Percentiles rank a stretch among this genome's conserved stretches.
Conservation (phyloP, 2,329 filamentous ascomycete species). For the Rhinocladiella similis region DNA sequence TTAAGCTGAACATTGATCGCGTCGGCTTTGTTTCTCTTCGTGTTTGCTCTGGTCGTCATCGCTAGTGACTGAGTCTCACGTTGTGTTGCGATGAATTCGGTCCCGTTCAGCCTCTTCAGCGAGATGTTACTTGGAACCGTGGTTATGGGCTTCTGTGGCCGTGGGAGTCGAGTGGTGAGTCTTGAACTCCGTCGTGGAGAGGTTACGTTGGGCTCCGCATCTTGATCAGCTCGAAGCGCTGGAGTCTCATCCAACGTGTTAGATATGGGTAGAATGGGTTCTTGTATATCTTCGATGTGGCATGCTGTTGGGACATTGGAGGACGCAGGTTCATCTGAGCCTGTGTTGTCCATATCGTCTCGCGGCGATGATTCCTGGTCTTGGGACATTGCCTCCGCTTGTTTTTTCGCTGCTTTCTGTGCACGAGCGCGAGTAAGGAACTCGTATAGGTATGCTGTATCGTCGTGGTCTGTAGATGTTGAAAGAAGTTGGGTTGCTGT, state of each 20-base stretch:
- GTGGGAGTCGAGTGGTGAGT: constrained; percentile 28
- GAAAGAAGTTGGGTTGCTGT: neutral
- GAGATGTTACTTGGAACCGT: constrained; percentile 40
- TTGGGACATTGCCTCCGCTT: neutral
- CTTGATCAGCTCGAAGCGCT: constrained; percentile 5
- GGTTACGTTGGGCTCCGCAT: constrained; percentile 8
- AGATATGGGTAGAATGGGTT: neutral
- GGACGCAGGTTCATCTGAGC: neutral
- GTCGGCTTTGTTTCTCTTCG: constrained; percentile 42
- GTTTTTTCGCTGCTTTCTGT: constrained; percentile 16
- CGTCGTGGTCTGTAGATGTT: constrained; percentile 21
- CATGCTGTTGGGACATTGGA: neutral
- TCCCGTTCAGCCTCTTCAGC: constrained; percentile 45
- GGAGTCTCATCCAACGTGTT: neutral
- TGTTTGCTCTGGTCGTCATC: constrained; percentile 44
- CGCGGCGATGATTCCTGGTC: neutral
- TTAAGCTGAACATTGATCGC: constrained; percentile 26
- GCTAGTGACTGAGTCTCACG: constrained; percentile 44
- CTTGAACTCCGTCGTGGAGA: constrained; percentile 40
- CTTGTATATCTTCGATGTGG: neutral
- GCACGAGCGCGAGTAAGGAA: constrained; percentile 27
- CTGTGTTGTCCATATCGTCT: neutral
- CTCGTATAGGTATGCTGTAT: constrained; percentile 29
- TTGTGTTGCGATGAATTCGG: constrained; percentile 46
- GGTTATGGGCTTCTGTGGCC: constrained; percentile 21